Base-by-base conservation (phyloP, 73 alveolate genomes). In the Paramecium caudatum region DNA sequence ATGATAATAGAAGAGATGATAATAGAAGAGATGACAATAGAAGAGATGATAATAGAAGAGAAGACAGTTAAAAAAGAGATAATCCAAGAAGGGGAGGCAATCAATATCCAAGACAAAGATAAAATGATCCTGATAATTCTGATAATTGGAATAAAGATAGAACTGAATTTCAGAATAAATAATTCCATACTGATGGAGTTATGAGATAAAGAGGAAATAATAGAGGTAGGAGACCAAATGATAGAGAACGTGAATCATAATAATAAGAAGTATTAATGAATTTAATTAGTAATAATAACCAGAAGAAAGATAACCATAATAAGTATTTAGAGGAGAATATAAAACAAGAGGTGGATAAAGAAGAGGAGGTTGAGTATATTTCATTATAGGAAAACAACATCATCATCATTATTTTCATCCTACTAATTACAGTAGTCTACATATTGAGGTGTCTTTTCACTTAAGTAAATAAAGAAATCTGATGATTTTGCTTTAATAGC, bases 121-220 rank as follows among this genome's bases (percentile, higher is more conserved):
- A 65, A 3, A 10, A 13, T 62, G 16, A 62, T 27, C 82, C 43
- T n/a, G 55, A 30, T 3, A 65, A 36, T 12, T 65, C 83, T 12
- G 34, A 32, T 1, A 16, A 65, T 65, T 65, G 83, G 83, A 65
- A 36, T 33, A 65, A 16, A n/a, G 83, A 65, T 65, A 65, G 83
- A 65, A n/a, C n/a, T n/a, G n/a, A n/a, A n/a, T n/a, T n/a, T n/a
- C n/a, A n/a, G n/a, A n/a, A n/a, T n/a, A n/a, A n/a, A n/a, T n/a
- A n/a, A n/a, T n/a, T n/a, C n/a, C n/a, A n/a, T n/a, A n/a, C n/a
- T n/a, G n/a, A n/a, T n/a, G n/a, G n/a, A n/a, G n/a, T n/a, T n/a
- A n/a, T n/a, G n/a, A n/a, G n/a, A n/a, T n/a, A n/a, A n/a, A n/a
- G n/a, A n/a, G n/a, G n/a, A n/a, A n/a, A n/a, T n/a, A n/a, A n/a